Evolutionary conservation across 306 rosid species (phyloP), one percentile per base, ranked within the genome.

Genomic region (Crotalaria pallida): DNA sequence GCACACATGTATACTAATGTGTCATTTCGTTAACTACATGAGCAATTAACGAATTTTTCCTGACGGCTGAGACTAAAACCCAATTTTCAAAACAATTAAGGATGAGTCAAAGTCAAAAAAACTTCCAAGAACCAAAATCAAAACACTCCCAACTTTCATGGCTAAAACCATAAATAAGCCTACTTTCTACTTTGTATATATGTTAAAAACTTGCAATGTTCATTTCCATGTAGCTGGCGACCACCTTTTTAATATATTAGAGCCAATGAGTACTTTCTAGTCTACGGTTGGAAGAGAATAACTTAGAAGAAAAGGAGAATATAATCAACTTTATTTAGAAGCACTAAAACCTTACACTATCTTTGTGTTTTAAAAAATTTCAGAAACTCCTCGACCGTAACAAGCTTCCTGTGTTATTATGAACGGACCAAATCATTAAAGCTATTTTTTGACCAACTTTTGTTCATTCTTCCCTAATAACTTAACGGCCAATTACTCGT

Each of bases 371-470:
- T 64, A 22, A 56, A 78, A 72, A 7, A 58, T 1, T 15, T 63
- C 29, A 49, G 51, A 65, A 78, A 78, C 70, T 12, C 74, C 29
- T 38, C 13, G 40, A 66, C 82, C 82, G 38, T 41, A n/a, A n/a
- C n/a, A 67, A 62, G 12, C 65, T 60, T 76, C 65, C 13, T 38
- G 23, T 72, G 26, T 41, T 72, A 26, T 41, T 50, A 26, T 74
- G 74, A 80, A 74, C 72, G 72, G 75, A 66, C 67, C 73, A 64
- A 36, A 76, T 23, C 67, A 45, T n/a, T 45, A 79, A 75, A 74
- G 69, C 60, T 59, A 50, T 7, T 52, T 70, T 69, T 61, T 52
- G 64, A 65, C 75, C 23, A 53, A 51, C 16, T 58, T 63, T 18
- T 29, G 29, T 60, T 49, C 44, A 36, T 2, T 79, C 41, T 67